Conservation (phyloP, 495 filamentous ascomycete species). For the Neurospora sp. region DNA sequence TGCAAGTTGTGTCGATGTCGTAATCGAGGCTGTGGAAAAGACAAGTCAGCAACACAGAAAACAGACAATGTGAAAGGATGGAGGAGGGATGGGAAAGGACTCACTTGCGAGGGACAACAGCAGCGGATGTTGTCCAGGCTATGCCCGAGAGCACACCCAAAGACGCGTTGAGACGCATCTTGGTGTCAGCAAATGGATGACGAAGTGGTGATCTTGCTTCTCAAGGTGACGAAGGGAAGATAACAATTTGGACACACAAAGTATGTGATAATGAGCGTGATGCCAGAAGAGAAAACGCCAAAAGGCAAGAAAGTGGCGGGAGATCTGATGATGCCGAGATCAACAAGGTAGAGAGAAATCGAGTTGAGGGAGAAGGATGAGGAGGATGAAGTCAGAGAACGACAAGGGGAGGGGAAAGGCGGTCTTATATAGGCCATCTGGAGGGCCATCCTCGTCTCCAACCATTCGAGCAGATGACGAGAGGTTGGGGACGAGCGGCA, state of each 20-base stretch:
- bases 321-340: neutral
- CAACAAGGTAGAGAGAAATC: slow-evolving; percentile 2
- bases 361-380: neutral
- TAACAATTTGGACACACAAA: slow-evolving; percentile 6
- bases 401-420: neutral
- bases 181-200: neutral
- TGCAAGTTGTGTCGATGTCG: slow-evolving; percentile 12
- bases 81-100: neutral
- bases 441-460: neutral
- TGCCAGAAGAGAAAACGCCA: slow-evolving; percentile 7
- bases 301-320: neutral
- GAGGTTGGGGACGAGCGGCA: neutral
- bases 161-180: slow-evolving; percentile 19
- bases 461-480: neutral
- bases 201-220: neutral
- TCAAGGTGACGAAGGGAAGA: neutral
- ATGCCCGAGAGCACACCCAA: slow-evolving; percentile 12
- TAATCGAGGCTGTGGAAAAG: neutral
- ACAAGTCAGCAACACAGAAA: slow-evolving; percentile 4
- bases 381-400: neutral
- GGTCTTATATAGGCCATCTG: neutral
- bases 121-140: slow-evolving; percentile 11
- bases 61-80: neutral
- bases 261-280: slow-evolving; percentile 8
- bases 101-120: slow-evolving; percentile 15